These are phyloP conservation scores for Coemansia sp. DNA, from an alignment of 192 early-diverging fungal species.

Conservation along the genomic window DNA sequence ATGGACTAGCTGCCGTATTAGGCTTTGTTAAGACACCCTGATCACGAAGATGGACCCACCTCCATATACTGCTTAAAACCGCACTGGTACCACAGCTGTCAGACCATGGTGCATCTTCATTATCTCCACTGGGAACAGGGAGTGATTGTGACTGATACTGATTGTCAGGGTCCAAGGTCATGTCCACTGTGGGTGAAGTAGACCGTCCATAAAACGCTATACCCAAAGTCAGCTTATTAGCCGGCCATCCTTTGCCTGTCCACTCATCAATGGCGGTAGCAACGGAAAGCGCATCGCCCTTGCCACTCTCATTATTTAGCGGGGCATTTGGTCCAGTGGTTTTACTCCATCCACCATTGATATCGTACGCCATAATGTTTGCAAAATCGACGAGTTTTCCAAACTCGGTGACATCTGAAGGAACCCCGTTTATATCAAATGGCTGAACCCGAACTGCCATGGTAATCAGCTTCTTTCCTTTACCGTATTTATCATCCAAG, in stretches of 20 bases:
- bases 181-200: conserved; percentile 48
- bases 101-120: conserved; percentile 57
- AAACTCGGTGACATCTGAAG: conserved; percentile 59
- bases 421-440: conserved; percentile 54
- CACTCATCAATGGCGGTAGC: conserved; percentile 55
- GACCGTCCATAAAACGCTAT: conserved; percentile 65
- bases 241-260: conserved; percentile 61
- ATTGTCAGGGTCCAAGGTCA: conserved; percentile 51
- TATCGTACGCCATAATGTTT: conserved; percentile 73
- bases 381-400: conserved; percentile 63
- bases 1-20: conserved; percentile 42
- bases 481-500: conserved; percentile 23
- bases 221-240: conserved; percentile 61
- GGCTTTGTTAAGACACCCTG: conserved; percentile 46
- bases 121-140: conserved; percentile 54
- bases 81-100: conserved; percentile 48
- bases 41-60: conserved; percentile 59
- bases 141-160: conserved; percentile 50
- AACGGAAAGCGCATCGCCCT: conserved; percentile 47
- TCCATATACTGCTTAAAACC: conserved; percentile 61
- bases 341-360: conserved; percentile 57
- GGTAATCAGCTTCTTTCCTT: conserved; percentile 59
- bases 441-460: conserved; percentile 65
- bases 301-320: conserved; percentile 39
- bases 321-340: conserved; percentile 65